Conservation (phyloP, 202 grass and related monocot species). For the Hordeum pubiflorum region DNA sequence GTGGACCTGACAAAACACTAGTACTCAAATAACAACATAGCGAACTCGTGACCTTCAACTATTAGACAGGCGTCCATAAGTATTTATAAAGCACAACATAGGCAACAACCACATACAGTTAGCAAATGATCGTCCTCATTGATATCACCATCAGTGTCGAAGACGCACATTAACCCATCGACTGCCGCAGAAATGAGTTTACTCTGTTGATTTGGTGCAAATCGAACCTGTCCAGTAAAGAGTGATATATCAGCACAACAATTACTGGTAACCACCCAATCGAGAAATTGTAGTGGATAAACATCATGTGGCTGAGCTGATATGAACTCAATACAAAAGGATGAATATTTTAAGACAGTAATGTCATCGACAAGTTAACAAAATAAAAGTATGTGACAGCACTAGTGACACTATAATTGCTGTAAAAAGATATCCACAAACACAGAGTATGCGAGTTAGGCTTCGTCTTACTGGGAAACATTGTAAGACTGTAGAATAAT, state of each 20-base stretch:
- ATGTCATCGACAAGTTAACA: neutral
- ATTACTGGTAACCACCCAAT: neutral
- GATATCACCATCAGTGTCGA: conserved; percentile 74
- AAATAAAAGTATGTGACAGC: neutral
- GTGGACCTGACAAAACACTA: neutral
- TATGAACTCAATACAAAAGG: neutral
- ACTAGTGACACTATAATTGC: neutral
- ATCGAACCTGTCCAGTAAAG: conserved; percentile 40
- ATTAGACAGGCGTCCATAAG: neutral
- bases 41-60: neutral
- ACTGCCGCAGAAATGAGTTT: conserved; percentile 67
- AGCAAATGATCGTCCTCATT: conserved; percentile 60
- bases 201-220: conserved; percentile 51
- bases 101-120: conserved; percentile 37
- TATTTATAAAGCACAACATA: neutral
- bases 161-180: conserved; percentile 78
- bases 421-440: neutral
- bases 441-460: neutral
- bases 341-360: neutral
- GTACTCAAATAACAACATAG: neutral
- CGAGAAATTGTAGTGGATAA: neutral
- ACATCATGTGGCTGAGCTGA: neutral
- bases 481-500: neutral
- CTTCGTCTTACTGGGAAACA: neutral
- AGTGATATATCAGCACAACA: conserved; percentile 11